phyloP scores from a whole-genome alignment of 2,329 filamentous ascomycete species.

The Blumeria hordei region DNA sequence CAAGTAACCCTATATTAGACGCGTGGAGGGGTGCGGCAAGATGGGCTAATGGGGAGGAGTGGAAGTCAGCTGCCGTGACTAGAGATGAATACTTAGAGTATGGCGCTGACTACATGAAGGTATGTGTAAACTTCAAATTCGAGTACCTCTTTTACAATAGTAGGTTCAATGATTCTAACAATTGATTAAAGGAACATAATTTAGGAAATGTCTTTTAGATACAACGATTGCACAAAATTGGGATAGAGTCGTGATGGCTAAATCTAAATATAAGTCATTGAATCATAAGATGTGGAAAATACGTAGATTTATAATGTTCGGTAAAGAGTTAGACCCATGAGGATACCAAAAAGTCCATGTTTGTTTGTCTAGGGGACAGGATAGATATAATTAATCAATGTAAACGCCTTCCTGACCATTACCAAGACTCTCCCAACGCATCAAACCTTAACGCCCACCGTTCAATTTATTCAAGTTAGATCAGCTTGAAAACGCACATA shows the following conservation, averaged over 20 bases:
- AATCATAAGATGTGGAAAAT: too few relatives aligned
- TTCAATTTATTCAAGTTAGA: constrained; percentile 26
- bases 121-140: constrained; percentile 5
- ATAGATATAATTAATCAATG: too few relatives aligned
- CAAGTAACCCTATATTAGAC: constrained; percentile 56
- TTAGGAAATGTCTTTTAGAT: constrained; percentile 32
- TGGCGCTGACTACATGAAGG: constrained; percentile 84
- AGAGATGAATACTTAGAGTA: constrained; percentile 77
- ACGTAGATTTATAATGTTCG: too few relatives aligned
- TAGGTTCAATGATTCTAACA: constrained; percentile 1
- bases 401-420: background rate
- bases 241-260: background rate
- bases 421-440: background rate
- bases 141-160: background rate
- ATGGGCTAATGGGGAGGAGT: constrained; percentile 43
- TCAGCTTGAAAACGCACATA: constrained; percentile 37
- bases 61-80: constrained; percentile 43
- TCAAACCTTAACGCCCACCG: too few relatives aligned
- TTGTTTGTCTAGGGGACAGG: too few relatives aligned
- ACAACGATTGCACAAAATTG: constrained; percentile 2
- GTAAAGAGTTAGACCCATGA: too few relatives aligned
- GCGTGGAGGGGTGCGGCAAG: constrained; percentile 81
- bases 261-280: too few relatives aligned
- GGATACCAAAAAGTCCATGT: too few relatives aligned
- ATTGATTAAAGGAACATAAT: constrained; percentile 31